Base-by-base conservation (phyloP, 2,329 filamentous ascomycete species). In the Lasiodiplodia theobromae region DNA sequence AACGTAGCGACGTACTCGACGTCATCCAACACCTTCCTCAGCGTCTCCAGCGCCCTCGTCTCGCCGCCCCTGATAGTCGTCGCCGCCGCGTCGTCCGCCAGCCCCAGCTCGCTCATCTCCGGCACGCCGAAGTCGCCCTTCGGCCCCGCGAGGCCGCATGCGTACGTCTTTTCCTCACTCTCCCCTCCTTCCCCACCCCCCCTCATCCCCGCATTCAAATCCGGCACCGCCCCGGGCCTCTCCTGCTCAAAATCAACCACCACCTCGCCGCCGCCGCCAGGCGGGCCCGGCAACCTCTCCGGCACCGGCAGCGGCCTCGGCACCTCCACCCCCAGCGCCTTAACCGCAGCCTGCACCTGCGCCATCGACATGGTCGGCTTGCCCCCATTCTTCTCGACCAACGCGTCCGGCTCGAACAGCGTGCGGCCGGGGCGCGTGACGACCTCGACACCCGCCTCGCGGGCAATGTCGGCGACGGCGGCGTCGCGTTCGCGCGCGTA, bases 351-450 rank as follows among this genome's bases (percentile, higher is more conserved):
- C 70, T 90, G 85, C 0, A 94, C 84, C 75, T 93, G 90, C 1
- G 81, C 82, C 31, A 92, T 91, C 68, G 87, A 92, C 91, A 93
- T 93, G 1, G 91, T 92, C 1, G 92, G 91, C 74, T 91, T 90
- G 0, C 88, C 88, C 21, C 85, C 83, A 76, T 94, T 47, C 14
- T 21, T 5, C 14, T 3, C 8, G 4, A 6, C 57, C 37, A 60
- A 23, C 37, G 6, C 58, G 40, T 93, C 91, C 44, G 88, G 88
- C 78, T 94, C 91, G 83, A 90, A 94, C 8, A 94, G 80, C 4
- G 91, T 94, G 51, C 92, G 83, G 0, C 92, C 91, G 28, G 82
- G 84, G 62, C 82, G 85, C 12, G 86, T 79, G n/a, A 94, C 81
- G 23, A 94, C 89, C 73, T 91, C 76, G 1, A 94, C 89, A 1